Evolutionary conservation across 495 filamentous ascomycete genomes (phyloP).

Genomic region (Penicillium pulvis): DNA sequence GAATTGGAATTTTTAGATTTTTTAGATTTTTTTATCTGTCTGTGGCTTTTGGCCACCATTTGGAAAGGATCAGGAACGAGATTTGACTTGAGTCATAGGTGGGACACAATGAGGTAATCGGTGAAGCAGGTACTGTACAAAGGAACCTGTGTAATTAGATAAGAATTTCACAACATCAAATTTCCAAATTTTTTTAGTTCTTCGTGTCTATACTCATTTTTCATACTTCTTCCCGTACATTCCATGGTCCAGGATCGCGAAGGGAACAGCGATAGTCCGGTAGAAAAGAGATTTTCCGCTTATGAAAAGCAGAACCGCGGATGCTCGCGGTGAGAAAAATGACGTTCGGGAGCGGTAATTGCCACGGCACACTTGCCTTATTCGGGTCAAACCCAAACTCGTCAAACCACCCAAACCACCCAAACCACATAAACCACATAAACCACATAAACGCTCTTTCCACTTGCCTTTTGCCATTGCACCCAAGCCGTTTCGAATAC

Average conservation of each 20-base stretch:
- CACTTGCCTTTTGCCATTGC: no score
- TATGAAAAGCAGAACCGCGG: slow-evolving; percentile 5
- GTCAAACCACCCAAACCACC: no score
- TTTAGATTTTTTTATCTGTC: neutral
- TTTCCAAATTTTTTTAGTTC: neutral
- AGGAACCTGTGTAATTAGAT: no score
- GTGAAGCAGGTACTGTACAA: no score
- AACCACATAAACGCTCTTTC: no score
- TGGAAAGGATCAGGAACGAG: neutral
- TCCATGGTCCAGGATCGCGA: neutral
- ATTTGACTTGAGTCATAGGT: neutral
- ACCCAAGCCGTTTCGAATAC: no score
- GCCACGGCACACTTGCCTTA: neutral
- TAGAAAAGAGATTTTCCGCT: neutral
- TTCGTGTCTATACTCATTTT: neutral
- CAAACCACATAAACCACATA: no score
- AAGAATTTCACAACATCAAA: no score
- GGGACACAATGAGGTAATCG: neutral
- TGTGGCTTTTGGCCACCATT: no score
- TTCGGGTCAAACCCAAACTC: no score
- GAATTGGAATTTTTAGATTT: neutral
- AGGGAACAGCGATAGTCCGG: neutral
- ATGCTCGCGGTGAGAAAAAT: neutral
- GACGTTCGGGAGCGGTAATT: slow-evolving; percentile 2
- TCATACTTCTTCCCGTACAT: neutral